Conservation (phyloP, 306 rosid species). For the Fragaria ananassa region DNA sequence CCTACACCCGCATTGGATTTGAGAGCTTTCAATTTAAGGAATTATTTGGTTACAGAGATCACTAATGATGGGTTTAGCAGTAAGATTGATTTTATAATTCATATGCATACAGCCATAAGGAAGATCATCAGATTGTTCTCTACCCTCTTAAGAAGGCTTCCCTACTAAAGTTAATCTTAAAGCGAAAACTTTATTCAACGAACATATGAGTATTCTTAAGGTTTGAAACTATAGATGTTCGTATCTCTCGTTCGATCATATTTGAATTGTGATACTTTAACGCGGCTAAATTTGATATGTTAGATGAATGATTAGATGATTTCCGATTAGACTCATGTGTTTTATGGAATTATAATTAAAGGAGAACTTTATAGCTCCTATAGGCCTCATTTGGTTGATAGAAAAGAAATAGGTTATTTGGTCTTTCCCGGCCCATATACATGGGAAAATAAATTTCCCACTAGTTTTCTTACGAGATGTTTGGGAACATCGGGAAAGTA, state of each 20-base stretch:
- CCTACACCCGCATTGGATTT: slow-evolving; percentile 33
- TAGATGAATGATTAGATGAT: neutral
- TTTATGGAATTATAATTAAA: neutral
- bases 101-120: neutral
- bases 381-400: too few relatives aligned
- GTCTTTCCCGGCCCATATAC: too few relatives aligned
- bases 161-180: neutral
- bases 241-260: neutral
- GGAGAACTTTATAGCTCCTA: neutral
- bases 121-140: neutral
- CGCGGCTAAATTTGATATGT: too few relatives aligned
- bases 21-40: slow-evolving; percentile 23
- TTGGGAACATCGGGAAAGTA: too few relatives aligned
- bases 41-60: neutral
- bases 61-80: neutral
- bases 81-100: neutral
- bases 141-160: neutral
- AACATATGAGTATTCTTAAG: fast-evolving
- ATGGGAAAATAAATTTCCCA: too few relatives aligned
- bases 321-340: neutral
- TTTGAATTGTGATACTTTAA: too few relatives aligned
- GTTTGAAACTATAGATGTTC: neutral
- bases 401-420: too few relatives aligned
- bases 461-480: too few relatives aligned
- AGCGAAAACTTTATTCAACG: too few relatives aligned